Conservation (phyloP, 78 protist species). For the slime mould (Dictyostelium discoideum) region DNA sequence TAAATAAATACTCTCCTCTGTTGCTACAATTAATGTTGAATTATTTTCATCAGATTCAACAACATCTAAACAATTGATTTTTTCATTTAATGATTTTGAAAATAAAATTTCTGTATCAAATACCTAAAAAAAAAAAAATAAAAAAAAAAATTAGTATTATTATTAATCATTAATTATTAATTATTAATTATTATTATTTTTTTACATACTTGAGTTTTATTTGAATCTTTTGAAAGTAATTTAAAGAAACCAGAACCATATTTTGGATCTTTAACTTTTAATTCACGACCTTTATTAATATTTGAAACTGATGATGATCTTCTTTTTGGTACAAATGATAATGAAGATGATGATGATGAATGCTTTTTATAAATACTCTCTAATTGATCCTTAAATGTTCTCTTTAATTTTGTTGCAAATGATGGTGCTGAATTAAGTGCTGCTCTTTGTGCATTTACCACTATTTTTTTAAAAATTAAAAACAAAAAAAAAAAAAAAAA, state of each 20-base stretch:
- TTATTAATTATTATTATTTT: not conserved
- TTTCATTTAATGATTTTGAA: constrained; percentile 57
- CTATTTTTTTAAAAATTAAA: not conserved
- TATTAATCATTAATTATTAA: not conserved
- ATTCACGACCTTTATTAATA: constrained; percentile 48
- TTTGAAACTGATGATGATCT: constrained; percentile 53
- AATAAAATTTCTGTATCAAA: constrained; percentile 71
- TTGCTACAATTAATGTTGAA: constrained; percentile 47
- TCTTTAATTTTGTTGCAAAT: constrained; percentile 40
- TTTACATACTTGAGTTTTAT: not conserved
- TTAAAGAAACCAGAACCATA: constrained; percentile 11
- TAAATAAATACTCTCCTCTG: constrained; percentile 49
- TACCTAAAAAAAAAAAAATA: not conserved
- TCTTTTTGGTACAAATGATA: constrained; percentile 31
- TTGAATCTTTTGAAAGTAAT: not conserved
- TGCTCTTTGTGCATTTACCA: constrained; percentile 76
- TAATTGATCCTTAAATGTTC: constrained; percentile 62
- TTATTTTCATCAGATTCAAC: constrained; percentile 51
- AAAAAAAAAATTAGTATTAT: too few relatives aligned
- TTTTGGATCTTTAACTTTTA: constrained; percentile 42
- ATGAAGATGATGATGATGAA: not conserved
- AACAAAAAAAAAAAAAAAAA: too few relatives aligned
- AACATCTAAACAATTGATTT: constrained; percentile 58
- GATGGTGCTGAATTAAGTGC: constrained; percentile 71
- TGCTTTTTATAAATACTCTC: constrained; percentile 40